Evolutionary conservation across 352 stramenopile genomes (phyloP).

Genomic region (Phytophthora megakarya): DNA sequence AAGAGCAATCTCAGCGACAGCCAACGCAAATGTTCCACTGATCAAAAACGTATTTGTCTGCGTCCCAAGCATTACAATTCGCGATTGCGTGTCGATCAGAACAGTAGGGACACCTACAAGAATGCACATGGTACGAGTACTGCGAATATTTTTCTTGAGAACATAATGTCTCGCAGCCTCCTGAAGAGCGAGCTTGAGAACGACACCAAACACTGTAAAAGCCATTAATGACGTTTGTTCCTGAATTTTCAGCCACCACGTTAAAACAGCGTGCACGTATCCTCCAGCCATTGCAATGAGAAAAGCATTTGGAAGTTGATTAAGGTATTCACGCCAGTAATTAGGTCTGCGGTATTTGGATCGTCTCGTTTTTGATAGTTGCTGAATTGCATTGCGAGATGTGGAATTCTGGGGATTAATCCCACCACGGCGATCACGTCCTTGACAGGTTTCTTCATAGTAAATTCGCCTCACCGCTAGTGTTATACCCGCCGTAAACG

Average conservation of each 20-base stretch:
- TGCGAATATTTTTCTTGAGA: constrained; percentile 33
- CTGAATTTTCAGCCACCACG: constrained; percentile 8
- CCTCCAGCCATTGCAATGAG: constrained; percentile 17
- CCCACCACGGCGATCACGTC: constrained; percentile 14
- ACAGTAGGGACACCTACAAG: constrained; percentile 46
- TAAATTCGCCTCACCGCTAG: constrained; percentile 18
- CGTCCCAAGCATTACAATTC: constrained; percentile 39
- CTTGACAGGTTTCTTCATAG: constrained; percentile 29
- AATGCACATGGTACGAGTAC: constrained; percentile 49
- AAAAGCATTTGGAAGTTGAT: constrained; percentile 12
- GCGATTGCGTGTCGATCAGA: constrained; percentile 52
- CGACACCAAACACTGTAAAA: constrained; percentile 30
- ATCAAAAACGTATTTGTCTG: constrained; percentile 26
- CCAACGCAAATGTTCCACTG: constrained; percentile 25
- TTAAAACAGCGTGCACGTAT: constrained; percentile 33
- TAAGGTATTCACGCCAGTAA: constrained; percentile 8
- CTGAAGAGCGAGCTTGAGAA: constrained; percentile 44
- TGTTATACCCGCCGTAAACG: constrained; percentile 19
- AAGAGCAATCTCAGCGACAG: constrained; percentile 31
- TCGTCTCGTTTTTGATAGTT: not conserved
- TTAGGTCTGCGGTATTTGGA: constrained; percentile 3
- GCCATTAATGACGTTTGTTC: constrained; percentile 12
- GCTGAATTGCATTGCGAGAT: not conserved
- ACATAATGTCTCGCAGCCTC: constrained; percentile 33
- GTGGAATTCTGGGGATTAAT: not conserved